Conservation (phyloP, 352 stramenopile species). For the Globisporangium takayamanum region DNA sequence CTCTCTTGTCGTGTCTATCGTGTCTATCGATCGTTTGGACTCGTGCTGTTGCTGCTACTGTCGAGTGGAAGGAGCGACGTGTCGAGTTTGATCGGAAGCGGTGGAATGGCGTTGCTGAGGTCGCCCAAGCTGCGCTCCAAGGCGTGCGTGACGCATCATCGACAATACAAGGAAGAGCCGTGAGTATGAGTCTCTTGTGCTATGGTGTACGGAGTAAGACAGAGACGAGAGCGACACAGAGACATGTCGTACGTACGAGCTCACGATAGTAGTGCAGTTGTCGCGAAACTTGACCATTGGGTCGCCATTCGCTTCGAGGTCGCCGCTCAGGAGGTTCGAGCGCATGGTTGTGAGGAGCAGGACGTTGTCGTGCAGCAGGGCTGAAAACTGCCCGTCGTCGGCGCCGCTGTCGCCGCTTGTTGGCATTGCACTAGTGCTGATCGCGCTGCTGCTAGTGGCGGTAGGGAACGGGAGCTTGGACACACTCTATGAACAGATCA, state of each 20-base stretch:
- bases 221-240: not conserved
- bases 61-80: constrained; percentile 50
- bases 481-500: not conserved
- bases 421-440: not conserved
- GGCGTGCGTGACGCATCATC: not conserved
- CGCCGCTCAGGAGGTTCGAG: constrained; percentile 58
- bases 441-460: not conserved
- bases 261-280: constrained; percentile 54
- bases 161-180: too few relatives aligned
- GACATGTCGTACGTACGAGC: constrained; percentile 36
- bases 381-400: constrained; percentile 42
- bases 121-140: constrained; percentile 28
- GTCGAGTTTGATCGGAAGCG: constrained; percentile 59
- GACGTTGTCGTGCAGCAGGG: constrained; percentile 65
- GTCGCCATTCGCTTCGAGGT: constrained; percentile 36
- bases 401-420: constrained; percentile 12
- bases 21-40: too few relatives aligned
- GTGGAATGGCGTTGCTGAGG: constrained; percentile 59
- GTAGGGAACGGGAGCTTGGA: constrained; percentile 5
- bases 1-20: too few relatives aligned
- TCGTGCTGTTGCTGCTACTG: constrained; percentile 11
- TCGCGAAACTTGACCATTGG: constrained; percentile 64
- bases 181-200: not conserved
- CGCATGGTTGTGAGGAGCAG: constrained; percentile 56
- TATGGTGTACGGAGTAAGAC: too few relatives aligned